A percentile compares a stretch with the other conserved stretches of the same genome.
phyloP scores from a whole-genome alignment of 495 filamentous ascomycete species.

The Tuber borchii region DNA sequence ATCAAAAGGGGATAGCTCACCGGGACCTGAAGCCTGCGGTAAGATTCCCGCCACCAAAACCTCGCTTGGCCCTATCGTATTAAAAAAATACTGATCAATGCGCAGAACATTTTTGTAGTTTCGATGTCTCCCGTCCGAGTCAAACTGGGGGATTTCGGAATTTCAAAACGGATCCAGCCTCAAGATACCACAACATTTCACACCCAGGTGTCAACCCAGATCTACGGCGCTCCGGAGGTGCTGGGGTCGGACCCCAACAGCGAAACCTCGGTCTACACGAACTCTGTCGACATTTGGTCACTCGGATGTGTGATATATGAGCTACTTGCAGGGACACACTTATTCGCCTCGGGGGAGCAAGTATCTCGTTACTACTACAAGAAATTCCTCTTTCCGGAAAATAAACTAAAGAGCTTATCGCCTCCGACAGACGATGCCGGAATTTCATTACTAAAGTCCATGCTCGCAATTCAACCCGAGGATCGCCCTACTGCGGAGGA shows the following conservation, averaged over 20 bases:
- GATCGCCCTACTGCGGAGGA: not conserved
- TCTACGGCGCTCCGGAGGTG: slow-evolving; percentile 25
- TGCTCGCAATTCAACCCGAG: not conserved
- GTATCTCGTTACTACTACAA: not conserved
- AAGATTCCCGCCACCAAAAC: not conserved
- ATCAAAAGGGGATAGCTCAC: slow-evolving; percentile 14
- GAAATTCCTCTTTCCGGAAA: not conserved
- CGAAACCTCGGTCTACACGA: slow-evolving; percentile 18
- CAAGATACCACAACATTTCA: slow-evolving; percentile 2
- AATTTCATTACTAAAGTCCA: not conserved
- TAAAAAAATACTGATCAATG: not conserved
- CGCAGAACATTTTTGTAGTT: slow-evolving; percentile 16
- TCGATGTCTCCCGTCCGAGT: slow-evolving; percentile 13
- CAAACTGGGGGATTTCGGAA: slow-evolving; percentile 24
- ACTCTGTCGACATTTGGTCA: slow-evolving; percentile 29
- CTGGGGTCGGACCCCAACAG: slow-evolving; percentile 6
- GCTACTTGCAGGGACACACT: not conserved
- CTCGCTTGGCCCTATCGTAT: slow-evolving; percentile 50
- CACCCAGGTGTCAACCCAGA: slow-evolving; percentile 9
- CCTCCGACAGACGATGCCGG: not conserved
- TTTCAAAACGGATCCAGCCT: slow-evolving; percentile 11
- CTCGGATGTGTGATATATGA: slow-evolving; percentile 26
- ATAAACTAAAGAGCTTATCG: not conserved
- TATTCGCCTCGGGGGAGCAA: not conserved
- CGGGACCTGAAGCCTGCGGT: slow-evolving; percentile 17